A percentile compares a stretch with the other conserved stretches of the same genome.
These are phyloP conservation scores for Crassisporium funariophilum DNA, from an alignment of 768 basidiomycete species.

Conservation along the genomic window DNA sequence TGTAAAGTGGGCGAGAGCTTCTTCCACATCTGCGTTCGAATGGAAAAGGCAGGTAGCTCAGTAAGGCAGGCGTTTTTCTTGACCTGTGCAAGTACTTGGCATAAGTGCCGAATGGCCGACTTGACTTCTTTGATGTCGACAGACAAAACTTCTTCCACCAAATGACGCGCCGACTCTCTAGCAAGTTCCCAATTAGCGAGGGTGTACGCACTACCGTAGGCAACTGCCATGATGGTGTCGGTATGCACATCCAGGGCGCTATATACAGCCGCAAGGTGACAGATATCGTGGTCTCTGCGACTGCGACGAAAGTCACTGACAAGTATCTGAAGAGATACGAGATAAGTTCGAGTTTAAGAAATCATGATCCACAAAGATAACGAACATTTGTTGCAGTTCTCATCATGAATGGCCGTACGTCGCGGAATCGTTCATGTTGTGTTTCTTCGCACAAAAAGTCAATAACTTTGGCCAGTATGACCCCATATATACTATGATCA, in stretches of 20 bases:
- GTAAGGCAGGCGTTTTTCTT: conserved; percentile 15
- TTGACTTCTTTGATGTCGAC: conserved; percentile 34
- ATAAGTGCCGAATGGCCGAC: conserved; percentile 33
- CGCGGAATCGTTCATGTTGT: conserved; percentile 73
- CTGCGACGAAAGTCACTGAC: conserved; percentile 28
- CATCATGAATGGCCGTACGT: conserved; percentile 62
- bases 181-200: conserved; percentile 36
- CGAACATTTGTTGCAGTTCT: conserved; percentile 64
- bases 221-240: conserved; percentile 37
- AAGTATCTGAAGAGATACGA: conserved; percentile 30
- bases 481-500: conserved; percentile 50
- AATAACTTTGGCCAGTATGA: conserved; percentile 70
- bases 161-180: conserved; percentile 34
- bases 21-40: conserved; percentile 70
- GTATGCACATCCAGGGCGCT: conserved; percentile 43
- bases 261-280: conserved; percentile 23
- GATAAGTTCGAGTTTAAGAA: background rate
- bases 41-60: conserved; percentile 35
- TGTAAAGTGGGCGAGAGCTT: conserved; percentile 62
- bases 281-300: conserved; percentile 20
- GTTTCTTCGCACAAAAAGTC: conserved; percentile 80
- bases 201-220: conserved; percentile 36
- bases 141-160: conserved; percentile 34
- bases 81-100: conserved; percentile 28
- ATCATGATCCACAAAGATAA: conserved; percentile 5